phyloP scores from a whole-genome alignment of 208 protist genomes.

The Wallacemonas sp. region DNA sequence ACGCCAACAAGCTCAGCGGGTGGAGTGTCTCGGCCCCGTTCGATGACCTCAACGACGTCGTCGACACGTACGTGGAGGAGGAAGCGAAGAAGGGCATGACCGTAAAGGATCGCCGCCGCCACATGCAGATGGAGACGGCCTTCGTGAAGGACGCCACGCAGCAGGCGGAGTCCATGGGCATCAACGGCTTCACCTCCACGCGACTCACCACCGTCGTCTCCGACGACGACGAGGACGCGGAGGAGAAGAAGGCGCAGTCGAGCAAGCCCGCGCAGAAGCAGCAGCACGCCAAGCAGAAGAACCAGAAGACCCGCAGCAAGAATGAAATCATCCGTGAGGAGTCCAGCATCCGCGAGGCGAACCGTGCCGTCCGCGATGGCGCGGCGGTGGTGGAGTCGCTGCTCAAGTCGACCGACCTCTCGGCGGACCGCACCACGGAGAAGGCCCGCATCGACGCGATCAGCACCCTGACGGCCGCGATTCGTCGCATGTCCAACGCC shows the following conservation, averaged over 20 bases:
- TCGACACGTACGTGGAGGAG: constrained; percentile 60
- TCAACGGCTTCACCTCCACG: constrained; percentile 70
- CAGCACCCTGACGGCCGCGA: constrained; percentile 25
- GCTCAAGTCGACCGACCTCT: constrained; percentile 47
- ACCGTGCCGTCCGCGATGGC: constrained; percentile 45
- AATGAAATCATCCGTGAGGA: constrained; percentile 82
- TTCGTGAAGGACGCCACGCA: constrained; percentile 74
- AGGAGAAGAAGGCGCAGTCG: constrained; percentile 33
- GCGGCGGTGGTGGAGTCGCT: constrained; percentile 47
- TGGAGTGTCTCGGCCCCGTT: constrained; percentile 80
- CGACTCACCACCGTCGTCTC: constrained; percentile 60
- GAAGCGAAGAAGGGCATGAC: constrained; percentile 57
- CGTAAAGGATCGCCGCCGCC: constrained; percentile 50
- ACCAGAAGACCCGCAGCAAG: constrained; percentile 72
- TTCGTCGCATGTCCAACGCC: constrained; percentile 34
- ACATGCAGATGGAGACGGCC: constrained; percentile 57
- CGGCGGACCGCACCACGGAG: constrained; percentile 40
- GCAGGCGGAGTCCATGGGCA: constrained; percentile 89
- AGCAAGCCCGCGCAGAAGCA: constrained; percentile 19
- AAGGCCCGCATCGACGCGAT: constrained; percentile 48
- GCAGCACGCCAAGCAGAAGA: constrained; percentile 69
- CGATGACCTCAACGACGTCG: constrained; percentile 81
- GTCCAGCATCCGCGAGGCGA: constrained; percentile 58
- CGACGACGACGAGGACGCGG: constrained; percentile 62
- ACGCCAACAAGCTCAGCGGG: constrained; percentile 72